Base-by-base conservation (phyloP, 2,329 filamentous ascomycete species). In the Penicillium sp. region DNA sequence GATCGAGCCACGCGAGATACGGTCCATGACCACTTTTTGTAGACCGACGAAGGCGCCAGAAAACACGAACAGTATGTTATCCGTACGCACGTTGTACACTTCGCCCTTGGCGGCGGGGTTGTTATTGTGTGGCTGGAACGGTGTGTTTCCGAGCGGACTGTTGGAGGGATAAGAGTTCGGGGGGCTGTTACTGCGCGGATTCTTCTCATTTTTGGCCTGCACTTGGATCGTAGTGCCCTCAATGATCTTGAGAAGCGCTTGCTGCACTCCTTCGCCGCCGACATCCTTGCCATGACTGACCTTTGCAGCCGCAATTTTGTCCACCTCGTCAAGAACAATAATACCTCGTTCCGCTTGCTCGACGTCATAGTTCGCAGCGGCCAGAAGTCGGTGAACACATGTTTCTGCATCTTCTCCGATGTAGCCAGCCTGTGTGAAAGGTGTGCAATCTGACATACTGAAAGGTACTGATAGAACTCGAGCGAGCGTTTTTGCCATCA, bases 361-460 rank as follows among this genome's bases (percentile, higher is more conserved):
- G 26, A 94, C 84, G 62, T 95, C 89, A 71, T 95, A 95, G 69
- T 95, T 93, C 8, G 93, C 86, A 53, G 95, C 91, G 50, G 95
- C 89, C 9, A 99, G 79, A 24, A 99, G 80, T 42, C 94, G 83
- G 66, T 96, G 90, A 38, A 99, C 90, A 64, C 93, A 96, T 0
- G 90, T 87, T 69, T 99, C 94, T n/a, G 93, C 93, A 68, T 99
- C 94, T 68, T 97, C 93, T 28, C 94, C 94, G 61, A 99, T 96
- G 65, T 99, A 99, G 24, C 94, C 93, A 4, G 93, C 93, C 74
- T 96, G 93, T 0, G 93, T 97, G 59, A 97, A 91, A 6, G 92
- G 89, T 46, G 94, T 96, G 72, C 93, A 97, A 72, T 97, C 93
- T 56, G 90, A 93, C 73, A 96, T 96, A 57, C 89, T 91, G 67